Percentiles rank a stretch among this genome's conserved stretches.
phyloP scores from a whole-genome alignment of 2,329 filamentous ascomycete genomes.

The Ascomycota sp. region DNA sequence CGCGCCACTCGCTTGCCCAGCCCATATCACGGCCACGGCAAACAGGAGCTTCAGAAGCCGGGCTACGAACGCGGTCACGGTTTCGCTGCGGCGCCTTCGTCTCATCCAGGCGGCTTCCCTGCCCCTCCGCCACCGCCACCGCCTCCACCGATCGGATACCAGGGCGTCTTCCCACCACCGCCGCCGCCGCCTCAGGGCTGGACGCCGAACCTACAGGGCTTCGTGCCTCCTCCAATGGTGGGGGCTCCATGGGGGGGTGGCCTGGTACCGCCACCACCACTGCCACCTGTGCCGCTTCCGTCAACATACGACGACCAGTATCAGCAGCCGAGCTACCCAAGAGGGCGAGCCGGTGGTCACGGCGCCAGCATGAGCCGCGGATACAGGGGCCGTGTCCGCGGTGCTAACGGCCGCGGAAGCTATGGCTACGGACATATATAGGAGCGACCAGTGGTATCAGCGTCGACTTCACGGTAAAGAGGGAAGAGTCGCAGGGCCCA shows the following conservation, averaged over 20 bases:
- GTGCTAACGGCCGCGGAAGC: conserved; percentile 3
- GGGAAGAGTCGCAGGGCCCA: too few species aligned
- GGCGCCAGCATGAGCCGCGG: conserved; percentile 10
- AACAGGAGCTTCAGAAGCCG: conserved; percentile 9
- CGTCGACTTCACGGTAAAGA: too few species aligned
- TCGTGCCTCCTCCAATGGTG: conserved; percentile 9
- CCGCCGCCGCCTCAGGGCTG: conserved; percentile 9
- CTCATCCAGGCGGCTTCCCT: background rate
- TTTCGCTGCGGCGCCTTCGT: background rate
- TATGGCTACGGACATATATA: background rate
- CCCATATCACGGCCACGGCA: conserved; percentile 3
- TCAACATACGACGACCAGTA: conserved; percentile 2
- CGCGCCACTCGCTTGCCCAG: conserved; percentile 5
- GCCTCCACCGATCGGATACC: conserved; percentile 15
- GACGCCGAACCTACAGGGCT: conserved; percentile 8
- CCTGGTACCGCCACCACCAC: conserved; percentile 2
- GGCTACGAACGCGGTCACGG: background rate
- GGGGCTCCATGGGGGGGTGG: conserved; percentile 6
- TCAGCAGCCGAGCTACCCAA: conserved; percentile 6
- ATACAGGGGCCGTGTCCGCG: conserved; percentile 9
- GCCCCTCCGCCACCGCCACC: conserved; percentile 3
- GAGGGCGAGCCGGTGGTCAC: conserved; percentile 9
- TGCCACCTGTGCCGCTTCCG: conserved; percentile 4
- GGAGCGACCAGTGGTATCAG: too few species aligned
- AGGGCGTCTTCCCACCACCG: conserved; percentile 21